Evolutionary conservation across 2,329 filamentous ascomycete species (phyloP).

Genomic region (Tympanopsis confertula): DNA sequence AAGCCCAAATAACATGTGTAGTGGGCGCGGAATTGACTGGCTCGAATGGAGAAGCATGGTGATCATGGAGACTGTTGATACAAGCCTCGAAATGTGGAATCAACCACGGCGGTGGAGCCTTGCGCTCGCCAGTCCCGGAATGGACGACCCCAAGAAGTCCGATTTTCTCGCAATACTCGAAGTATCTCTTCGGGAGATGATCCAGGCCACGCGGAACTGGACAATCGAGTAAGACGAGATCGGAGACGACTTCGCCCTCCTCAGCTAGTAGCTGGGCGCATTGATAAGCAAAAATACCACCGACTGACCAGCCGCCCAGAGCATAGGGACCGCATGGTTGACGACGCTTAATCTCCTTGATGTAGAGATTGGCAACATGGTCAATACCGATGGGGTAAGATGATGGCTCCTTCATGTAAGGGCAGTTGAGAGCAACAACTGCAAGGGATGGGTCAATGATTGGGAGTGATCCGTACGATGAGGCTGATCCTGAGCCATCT

Average conservation of each 20-base stretch:
- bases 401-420: conserved; percentile 59
- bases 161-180: conserved; percentile 33
- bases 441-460: conserved; percentile 34
- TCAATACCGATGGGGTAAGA: conserved; percentile 56
- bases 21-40: too few species aligned
- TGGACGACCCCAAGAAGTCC: conserved; percentile 30
- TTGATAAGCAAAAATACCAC: conserved; percentile 62
- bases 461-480: conserved; percentile 53
- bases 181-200: conserved; percentile 31
- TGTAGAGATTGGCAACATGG: conserved; percentile 52
- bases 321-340: conserved; percentile 59
- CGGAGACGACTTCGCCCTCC: conserved; percentile 42
- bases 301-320: conserved; percentile 66
- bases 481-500: conserved; percentile 47
- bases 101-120: too few species aligned
- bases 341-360: conserved; percentile 59
- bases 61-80: too few species aligned
- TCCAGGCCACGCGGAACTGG: conserved; percentile 30
- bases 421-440: conserved; percentile 53
- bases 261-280: conserved; percentile 51
- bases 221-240: conserved; percentile 52
- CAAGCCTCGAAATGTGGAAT: too few species aligned
- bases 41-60: too few species aligned
- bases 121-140: too few species aligned
- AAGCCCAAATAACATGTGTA: too few species aligned